Evolutionary conservation across 345 rosid genomes (phyloP), one percentile per base, ranked within the genome.

Genomic region (Lepidium sativum): DNA sequence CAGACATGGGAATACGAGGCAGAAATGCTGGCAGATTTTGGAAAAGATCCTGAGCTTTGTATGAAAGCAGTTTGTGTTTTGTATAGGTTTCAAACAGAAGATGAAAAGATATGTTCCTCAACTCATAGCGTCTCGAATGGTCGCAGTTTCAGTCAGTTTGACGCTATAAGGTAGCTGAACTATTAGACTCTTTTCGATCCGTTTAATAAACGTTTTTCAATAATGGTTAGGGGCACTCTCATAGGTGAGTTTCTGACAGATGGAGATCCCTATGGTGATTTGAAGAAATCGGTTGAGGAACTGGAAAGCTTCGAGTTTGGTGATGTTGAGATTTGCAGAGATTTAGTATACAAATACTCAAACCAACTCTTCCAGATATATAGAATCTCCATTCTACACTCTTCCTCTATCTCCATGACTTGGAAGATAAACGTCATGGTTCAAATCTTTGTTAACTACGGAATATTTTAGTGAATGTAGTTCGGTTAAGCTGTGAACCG

Each of bases 51-150:
- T 1, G 80, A 82, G 68, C 81, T 86, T 13, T 91, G 97, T 75
- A 84, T 88, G 92, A 86, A 69, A 68, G 96, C 95, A 39, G 96
- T 86, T 20, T 86, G 95, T 62, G 96, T 85, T 47, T 73, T 88
- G 10, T 86, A 82, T 60, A 60, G 87, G 44, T 81, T 80, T 58
- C 96, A 86, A 73, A 86, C 90, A 38, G 60, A 64, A 4, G 96
- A 73, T 33, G 92, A 91, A 68, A 73, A 77, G 63, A n/a, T 14
- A 23, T 16, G 39, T 1, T 81, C 77, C 67, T 80, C 62, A 70
- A 63, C 86, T 13, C 38, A 74, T 2, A 20, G 2, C 8, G 14
- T 72, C 57, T 4, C 6, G 35, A 91, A 91, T 54, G 59, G 66
- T 48, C 80, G 87, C 9, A 95, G 98, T 54, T 91, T 88, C 75